Base-by-base conservation (phyloP, 108 stramenopile genomes). In the Cyclostephanos invisitatus region DNA sequence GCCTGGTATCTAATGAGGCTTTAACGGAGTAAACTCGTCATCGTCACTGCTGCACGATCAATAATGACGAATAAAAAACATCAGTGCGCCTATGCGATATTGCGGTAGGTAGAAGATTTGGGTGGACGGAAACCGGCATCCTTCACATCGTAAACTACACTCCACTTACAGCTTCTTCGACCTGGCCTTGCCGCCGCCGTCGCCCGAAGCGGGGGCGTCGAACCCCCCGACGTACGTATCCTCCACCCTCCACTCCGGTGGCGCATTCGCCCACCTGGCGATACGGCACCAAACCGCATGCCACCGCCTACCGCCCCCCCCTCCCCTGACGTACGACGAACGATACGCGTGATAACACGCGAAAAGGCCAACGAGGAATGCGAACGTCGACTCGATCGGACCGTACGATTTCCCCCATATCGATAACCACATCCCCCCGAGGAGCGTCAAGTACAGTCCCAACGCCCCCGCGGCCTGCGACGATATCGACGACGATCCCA, bases 181-280 rank as follows among this genome's bases (percentile, higher is more conserved):
- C 20, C 62, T 18, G 10, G 25, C 53, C 37, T 42, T 47, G 5
- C 27, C 29, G 58, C 1, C 44, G 14, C 44, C 40, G 1, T 40
- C 32, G 32, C 32, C 32, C n/a, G n/a, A n/a, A n/a, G n/a, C n/a
- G n/a, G 32, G 4, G 3, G 32, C 2, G 32, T 40, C 10, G 27
- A 32, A 59, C n/a, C n/a, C 57, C 40, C 27, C 32, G 70, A 63
- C 60, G 46, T 80, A 75, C 5, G 78, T 69, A 57, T 75, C 74
- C 73, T 80, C 78, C 14, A 75, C 73, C 22, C 78, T 68, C 78
- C 67, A 74, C 28, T 71, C 74, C 1, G 78, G 78, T 7, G 78
- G 67, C 3, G 63, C 27, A 61, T 71, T 70, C 2, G 78, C 78
- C 78, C 78, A 80, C n/a, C 36, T 35, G 28, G 50, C 73, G 35